Conservation (phyloP, 2,329 filamentous ascomycete genomes). For the Endoconidiophora laricicola region DNA sequence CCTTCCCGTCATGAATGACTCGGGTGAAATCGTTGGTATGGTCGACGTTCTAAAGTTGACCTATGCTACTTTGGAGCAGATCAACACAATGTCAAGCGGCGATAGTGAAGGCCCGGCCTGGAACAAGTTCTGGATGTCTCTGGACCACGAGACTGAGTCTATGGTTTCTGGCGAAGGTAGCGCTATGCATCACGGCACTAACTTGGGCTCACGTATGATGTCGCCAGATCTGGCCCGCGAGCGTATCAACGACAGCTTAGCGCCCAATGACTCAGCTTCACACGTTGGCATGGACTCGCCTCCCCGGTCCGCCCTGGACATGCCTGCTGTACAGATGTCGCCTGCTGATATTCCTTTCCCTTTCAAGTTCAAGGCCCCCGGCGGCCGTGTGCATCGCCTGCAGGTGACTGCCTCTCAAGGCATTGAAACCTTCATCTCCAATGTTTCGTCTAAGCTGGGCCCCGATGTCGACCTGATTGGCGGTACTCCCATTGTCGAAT, state of each 20-base stretch:
- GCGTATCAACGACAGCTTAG: constrained; percentile 61
- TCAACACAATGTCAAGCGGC: constrained; percentile 80
- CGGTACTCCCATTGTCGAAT: constrained; percentile 59
- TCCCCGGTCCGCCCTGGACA: constrained; percentile 34
- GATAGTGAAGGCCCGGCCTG: constrained; percentile 92
- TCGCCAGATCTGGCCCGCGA: constrained; percentile 65
- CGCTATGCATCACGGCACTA: constrained; percentile 37
- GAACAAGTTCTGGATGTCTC: constrained; percentile 99
- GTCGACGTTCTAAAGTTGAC: constrained; percentile 97
- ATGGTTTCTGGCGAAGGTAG: constrained; percentile 86
- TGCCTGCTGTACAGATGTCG: constrained; percentile 33
- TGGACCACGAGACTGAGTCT: constrained; percentile 88
- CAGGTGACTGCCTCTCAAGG: constrained; percentile 71
- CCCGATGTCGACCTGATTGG: constrained; percentile 69
- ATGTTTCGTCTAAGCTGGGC: constrained; percentile 72
- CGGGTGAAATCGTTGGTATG: constrained; percentile 97
- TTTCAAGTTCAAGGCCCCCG: constrained; percentile 98
- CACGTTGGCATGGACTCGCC: constrained; percentile 74
- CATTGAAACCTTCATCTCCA: constrained; percentile 59
- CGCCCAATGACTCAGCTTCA: constrained; percentile 87
- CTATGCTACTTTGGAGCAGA: constrained; percentile 93
- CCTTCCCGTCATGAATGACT: constrained; percentile 93
- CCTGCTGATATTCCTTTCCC: constrained; percentile 67
- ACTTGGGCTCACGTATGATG: constrained; percentile 55
- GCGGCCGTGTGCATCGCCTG: constrained; percentile 80